Percentiles rank a stretch among this genome's conserved stretches.
Evolutionary conservation across 306 rosid species (phyloP).

Genomic region (Cucurbita moschata): DNA sequence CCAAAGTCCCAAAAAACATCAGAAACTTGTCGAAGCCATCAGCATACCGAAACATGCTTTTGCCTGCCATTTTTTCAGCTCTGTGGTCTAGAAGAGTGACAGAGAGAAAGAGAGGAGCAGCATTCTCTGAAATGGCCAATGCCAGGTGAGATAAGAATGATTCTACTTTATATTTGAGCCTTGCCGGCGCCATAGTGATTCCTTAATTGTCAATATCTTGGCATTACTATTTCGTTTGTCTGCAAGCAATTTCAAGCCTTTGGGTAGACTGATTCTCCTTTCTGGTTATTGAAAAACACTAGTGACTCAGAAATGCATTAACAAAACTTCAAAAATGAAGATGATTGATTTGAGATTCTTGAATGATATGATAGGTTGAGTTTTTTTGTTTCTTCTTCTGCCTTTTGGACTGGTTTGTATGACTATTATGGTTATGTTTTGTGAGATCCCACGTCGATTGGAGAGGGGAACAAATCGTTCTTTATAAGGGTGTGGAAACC

Average conservation of each 20-base stretch:
- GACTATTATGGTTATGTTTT: no score
- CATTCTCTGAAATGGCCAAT: conserved; percentile 13
- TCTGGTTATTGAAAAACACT: background rate
- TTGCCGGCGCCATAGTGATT: conserved; percentile 2
- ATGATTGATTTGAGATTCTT: background rate
- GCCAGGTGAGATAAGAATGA: background rate
- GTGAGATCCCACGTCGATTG: no score
- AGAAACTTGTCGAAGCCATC: conserved; percentile 56
- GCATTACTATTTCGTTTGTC: background rate
- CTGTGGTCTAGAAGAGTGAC: background rate
- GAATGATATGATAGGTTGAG: background rate
- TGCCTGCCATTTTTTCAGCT: conserved; percentile 29
- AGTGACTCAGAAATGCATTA: background rate
- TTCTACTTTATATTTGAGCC: background rate
- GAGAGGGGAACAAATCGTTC: no score
- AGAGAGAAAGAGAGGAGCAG: background rate
- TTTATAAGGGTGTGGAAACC: no score
- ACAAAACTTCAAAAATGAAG: background rate
- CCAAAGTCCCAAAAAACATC: conserved; percentile 67
- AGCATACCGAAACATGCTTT: conserved; percentile 54
- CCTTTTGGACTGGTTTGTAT: no score
- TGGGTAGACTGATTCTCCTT: background rate
- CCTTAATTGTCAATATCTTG: background rate
- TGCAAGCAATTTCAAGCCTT: background rate
- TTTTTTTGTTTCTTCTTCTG: background rate